Conservation (phyloP, 2,329 filamentous ascomycete genomes). For the Phyllosticta citribraziliensis region DNA sequence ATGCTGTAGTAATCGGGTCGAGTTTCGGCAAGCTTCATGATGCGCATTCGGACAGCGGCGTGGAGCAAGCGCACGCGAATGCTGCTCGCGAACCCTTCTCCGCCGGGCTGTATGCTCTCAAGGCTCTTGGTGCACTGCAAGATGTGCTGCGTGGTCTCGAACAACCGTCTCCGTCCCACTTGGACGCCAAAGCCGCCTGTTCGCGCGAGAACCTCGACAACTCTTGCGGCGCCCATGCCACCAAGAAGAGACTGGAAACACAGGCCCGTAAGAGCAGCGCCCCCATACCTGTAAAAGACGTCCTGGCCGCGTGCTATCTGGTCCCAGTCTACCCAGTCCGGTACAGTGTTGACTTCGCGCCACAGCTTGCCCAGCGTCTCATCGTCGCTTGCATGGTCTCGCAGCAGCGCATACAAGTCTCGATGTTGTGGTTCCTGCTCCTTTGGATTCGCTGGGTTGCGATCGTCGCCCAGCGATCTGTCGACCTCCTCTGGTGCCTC, state of each 20-base stretch:
- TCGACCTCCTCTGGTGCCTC: constrained; percentile 12
- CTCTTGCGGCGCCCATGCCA: constrained; percentile 61
- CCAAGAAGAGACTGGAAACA: constrained; percentile 58
- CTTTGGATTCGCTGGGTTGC: constrained; percentile 12
- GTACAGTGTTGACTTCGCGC: constrained; percentile 56
- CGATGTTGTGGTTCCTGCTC: constrained; percentile 31
- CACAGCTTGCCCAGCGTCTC: constrained; percentile 50
- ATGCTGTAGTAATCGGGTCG: constrained; percentile 54
- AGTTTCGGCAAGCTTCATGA: constrained; percentile 48
- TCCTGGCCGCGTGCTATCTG: constrained; percentile 66
- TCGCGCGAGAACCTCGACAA: constrained; percentile 63
- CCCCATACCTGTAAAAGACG: constrained; percentile 68
- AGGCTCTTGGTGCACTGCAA: constrained; percentile 59
- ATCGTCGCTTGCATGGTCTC: constrained; percentile 48
- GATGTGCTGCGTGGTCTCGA: constrained; percentile 68
- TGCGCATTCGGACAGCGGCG: constrained; percentile 55
- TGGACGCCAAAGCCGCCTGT: constrained; percentile 65
- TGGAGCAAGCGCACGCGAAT: constrained; percentile 62
- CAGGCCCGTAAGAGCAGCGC: constrained; percentile 53
- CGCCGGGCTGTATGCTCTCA: constrained; percentile 57
- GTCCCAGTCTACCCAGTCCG: constrained; percentile 68
- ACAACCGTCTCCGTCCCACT: constrained; percentile 54
- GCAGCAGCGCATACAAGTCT: constrained; percentile 56
- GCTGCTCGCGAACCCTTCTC: constrained; percentile 54
- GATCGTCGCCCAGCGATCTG: constrained; percentile 6